Evolutionary conservation across 192 early-diverging fungal species (phyloP).

Genomic region (Rhizophlyctis rosea): DNA sequence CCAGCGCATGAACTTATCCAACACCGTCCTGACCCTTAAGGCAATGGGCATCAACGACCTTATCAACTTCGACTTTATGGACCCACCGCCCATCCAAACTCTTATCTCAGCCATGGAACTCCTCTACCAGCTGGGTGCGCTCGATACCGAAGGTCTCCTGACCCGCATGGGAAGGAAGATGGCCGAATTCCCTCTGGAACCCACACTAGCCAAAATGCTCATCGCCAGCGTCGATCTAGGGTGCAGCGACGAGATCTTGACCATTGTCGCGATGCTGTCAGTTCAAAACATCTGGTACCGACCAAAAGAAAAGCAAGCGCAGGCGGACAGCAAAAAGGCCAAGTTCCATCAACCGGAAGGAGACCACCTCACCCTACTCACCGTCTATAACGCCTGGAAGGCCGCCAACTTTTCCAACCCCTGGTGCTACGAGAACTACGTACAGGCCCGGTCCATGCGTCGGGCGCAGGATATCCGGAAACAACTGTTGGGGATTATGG

Average conservation of each 20-base stretch:
- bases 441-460: constrained; percentile 88
- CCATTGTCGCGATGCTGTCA: constrained; percentile 57
- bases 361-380: constrained; percentile 93
- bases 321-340: constrained; percentile 92
- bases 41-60: constrained; percentile 96
- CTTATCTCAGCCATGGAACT: constrained; percentile 90
- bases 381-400: constrained; percentile 96
- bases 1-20: constrained; percentile 89
- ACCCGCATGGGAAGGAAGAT: constrained; percentile 95
- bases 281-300: constrained; percentile 93
- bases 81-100: constrained; percentile 91
- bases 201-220: constrained; percentile 90
- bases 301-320: constrained; percentile 92
- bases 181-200: constrained; percentile 96
- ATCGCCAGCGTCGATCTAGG: constrained; percentile 85
- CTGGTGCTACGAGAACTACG: constrained; percentile 97
- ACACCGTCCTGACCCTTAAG: constrained; percentile 88
- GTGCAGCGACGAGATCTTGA: constrained; percentile 92
- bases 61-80: constrained; percentile 97
- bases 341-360: constrained; percentile 98
- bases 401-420: constrained; percentile 86
- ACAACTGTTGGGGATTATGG: constrained; percentile 92
- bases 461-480: constrained; percentile 95
- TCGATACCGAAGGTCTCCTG: constrained; percentile 91
- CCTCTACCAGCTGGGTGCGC: constrained; percentile 83